Percentiles rank a stretch among this genome's conserved stretches.
These are phyloP conservation scores for Silene noctiflora DNA, from an alignment of 179 eudicot genomes.

Conservation along the genomic window DNA sequence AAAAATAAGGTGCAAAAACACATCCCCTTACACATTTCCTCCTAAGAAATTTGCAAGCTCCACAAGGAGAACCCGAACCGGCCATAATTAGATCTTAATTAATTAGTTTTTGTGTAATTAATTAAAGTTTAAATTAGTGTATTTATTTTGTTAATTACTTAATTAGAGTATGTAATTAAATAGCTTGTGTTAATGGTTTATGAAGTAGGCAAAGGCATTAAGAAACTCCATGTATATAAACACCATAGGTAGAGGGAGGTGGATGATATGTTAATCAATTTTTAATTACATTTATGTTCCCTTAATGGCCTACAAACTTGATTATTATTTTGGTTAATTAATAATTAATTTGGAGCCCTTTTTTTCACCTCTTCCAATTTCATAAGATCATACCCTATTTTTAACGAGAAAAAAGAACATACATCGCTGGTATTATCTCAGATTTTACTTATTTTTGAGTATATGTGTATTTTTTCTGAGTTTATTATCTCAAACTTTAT, in stretches of 20 bases:
- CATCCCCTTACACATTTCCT: slow-evolving; percentile 87
- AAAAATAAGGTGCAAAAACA: slow-evolving; percentile 90
- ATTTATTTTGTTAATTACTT: slow-evolving; percentile 11
- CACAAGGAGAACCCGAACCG: slow-evolving; percentile 86
- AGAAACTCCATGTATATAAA: slow-evolving; percentile 47
- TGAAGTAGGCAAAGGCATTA: slow-evolving; percentile 24
- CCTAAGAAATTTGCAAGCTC: slow-evolving; percentile 91
- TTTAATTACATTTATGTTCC: slow-evolving; percentile 54
- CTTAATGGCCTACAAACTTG: slow-evolving; percentile 61
- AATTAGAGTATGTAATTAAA: not conserved
- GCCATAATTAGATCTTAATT: slow-evolving; percentile 39
- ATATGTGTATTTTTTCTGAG: no score
- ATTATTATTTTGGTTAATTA: slow-evolving; percentile 31
- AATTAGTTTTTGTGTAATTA: not conserved
- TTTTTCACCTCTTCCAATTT: slow-evolving; percentile 17
- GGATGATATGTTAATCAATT: slow-evolving; percentile 36
- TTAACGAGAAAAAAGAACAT: no score
- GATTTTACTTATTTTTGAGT: no score
- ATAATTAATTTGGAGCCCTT: slow-evolving; percentile 1
- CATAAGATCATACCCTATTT: slow-evolving; percentile 10
- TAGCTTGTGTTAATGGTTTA: slow-evolving; percentile 13
- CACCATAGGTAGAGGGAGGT: slow-evolving; percentile 43
- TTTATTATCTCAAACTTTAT: no score
- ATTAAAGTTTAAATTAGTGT: not conserved
- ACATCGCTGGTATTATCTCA: no score